Conservation (phyloP, 768 basidiomycete species). For the Tephrocybe sp. region DNA sequence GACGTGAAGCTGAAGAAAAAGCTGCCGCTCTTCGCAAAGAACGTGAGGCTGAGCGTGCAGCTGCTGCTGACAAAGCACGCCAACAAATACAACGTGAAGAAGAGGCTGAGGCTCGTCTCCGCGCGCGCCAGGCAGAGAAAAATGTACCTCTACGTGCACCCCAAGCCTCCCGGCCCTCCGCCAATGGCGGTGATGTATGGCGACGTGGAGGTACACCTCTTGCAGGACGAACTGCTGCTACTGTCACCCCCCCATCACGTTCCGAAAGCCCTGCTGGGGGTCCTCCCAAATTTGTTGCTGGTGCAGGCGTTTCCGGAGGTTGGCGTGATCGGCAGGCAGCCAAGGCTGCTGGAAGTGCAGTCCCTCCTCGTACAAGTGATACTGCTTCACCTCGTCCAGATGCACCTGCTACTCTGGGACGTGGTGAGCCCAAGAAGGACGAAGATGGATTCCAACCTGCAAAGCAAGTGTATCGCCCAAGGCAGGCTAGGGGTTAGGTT, state of each 20-base stretch:
- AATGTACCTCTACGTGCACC: conserved; percentile 25
- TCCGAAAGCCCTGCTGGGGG: conserved; percentile 51
- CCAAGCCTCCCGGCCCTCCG: conserved; percentile 23
- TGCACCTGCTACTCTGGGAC: conserved; percentile 34
- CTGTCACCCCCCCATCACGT: conserved; percentile 39
- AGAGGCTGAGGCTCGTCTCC: conserved; percentile 55
- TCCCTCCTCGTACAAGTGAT: conserved; percentile 17
- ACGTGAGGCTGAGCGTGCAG: conserved; percentile 49
- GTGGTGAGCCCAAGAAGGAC: conserved; percentile 48
- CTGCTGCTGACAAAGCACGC: conserved; percentile 52
- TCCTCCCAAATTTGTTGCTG: conserved; percentile 31
- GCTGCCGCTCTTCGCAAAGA: conserved; percentile 45
- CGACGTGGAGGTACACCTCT: conserved; percentile 29
- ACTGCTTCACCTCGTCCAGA: conserved; percentile 29
- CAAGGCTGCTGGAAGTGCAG: conserved; percentile 12
- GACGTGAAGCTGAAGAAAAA: conserved; percentile 64
- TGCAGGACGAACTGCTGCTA: conserved; percentile 22
- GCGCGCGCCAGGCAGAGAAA: conserved; percentile 39
- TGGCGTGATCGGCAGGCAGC: conserved; percentile 28
- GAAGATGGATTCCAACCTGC: conserved; percentile 75
- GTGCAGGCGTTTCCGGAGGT: conserved; percentile 24
- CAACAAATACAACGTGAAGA: conserved; percentile 63
- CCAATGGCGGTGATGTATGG: conserved; percentile 30
- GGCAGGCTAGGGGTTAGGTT: conserved; percentile 24
- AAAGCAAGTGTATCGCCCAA: conserved; percentile 24